These are phyloP conservation scores for Mortierella sp. DNA, from an alignment of 371 early-diverging fungal species.

Conservation along the genomic window DNA sequence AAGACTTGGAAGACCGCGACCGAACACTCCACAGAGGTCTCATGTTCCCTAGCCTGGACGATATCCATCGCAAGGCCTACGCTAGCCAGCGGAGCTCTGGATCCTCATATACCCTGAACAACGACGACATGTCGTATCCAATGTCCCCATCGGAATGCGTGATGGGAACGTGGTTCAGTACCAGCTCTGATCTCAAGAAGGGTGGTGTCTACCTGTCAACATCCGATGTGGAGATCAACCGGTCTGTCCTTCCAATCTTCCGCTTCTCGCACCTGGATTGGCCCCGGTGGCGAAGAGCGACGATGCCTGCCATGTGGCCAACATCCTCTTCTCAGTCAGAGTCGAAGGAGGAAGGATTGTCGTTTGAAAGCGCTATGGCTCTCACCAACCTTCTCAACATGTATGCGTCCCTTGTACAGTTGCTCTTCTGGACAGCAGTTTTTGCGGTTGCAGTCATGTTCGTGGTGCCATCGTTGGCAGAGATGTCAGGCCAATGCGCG, in stretches of 20 bases:
- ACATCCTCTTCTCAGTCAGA: neutral
- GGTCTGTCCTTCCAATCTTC: too few species aligned
- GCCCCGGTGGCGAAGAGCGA: neutral
- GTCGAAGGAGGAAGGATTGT: neutral
- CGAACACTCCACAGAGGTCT: too few species aligned
- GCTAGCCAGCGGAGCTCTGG: conserved; percentile 12
- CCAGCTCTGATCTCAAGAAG: neutral
- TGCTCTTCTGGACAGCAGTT: neutral
- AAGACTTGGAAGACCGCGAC: conserved; percentile 1
- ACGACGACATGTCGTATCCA: conserved; percentile 9
- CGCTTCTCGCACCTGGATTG: neutral
- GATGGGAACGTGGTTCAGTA: conserved; percentile 5
- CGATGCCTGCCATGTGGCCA: conserved; percentile 2
- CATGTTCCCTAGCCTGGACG: neutral
- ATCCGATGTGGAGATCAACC: too few species aligned
- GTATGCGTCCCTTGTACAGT: neutral
- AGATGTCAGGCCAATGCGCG: neutral
- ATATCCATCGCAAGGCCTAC: neutral
- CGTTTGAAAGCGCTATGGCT: neutral
- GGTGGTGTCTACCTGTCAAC: too few species aligned
- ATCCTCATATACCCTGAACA: conserved; percentile 26
- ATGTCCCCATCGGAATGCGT: conserved; percentile 16
- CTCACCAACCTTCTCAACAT: neutral
- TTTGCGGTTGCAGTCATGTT: neutral
- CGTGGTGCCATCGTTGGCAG: neutral